Conservation (phyloP, 176 grass and related monocot genomes). For the Avena sativa region DNA sequence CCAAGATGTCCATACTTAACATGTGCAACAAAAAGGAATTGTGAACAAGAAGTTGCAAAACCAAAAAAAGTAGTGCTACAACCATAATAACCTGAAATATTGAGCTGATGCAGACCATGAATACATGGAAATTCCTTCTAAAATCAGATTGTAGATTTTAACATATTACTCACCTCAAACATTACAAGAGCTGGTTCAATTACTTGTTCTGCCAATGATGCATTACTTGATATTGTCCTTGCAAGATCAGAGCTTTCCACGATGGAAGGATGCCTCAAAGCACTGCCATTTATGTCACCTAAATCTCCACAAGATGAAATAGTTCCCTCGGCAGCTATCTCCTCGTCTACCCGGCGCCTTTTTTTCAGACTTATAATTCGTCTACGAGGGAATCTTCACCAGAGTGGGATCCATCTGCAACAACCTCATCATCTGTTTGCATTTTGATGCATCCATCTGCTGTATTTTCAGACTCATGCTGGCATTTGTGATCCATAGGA, state of each 20-base stretch:
- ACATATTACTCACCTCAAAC: constrained; percentile 80
- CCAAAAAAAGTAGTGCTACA: not conserved
- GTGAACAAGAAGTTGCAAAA: not conserved
- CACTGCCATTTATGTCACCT: constrained; percentile 53
- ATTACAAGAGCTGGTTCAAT: constrained; percentile 98
- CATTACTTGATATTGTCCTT: constrained; percentile 72
- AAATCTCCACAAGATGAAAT: constrained; percentile 72
- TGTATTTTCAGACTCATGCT: constrained; percentile 64
- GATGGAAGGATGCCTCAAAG: constrained; percentile 59
- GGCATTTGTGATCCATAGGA: constrained; percentile 71
- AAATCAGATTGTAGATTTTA: constrained; percentile 27
- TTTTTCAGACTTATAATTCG: constrained; percentile 47
- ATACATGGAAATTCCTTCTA: constrained; percentile 22
- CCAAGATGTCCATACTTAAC: not conserved
- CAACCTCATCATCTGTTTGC: constrained; percentile 85
- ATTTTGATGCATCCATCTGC: constrained; percentile 74
- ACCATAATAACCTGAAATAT: not conserved
- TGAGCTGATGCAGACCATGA: constrained; percentile 9
- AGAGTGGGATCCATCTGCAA: constrained; percentile 59
- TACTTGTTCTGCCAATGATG: constrained; percentile 90
- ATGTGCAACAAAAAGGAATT: not conserved
- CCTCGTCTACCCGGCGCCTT: constrained; percentile 70
- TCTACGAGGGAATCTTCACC: constrained; percentile 63
- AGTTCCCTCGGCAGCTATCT: constrained; percentile 66
- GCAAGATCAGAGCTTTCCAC: constrained; percentile 62